Base-by-base conservation (phyloP, 2,329 filamentous ascomycete genomes). In the Penicillium sp. region DNA sequence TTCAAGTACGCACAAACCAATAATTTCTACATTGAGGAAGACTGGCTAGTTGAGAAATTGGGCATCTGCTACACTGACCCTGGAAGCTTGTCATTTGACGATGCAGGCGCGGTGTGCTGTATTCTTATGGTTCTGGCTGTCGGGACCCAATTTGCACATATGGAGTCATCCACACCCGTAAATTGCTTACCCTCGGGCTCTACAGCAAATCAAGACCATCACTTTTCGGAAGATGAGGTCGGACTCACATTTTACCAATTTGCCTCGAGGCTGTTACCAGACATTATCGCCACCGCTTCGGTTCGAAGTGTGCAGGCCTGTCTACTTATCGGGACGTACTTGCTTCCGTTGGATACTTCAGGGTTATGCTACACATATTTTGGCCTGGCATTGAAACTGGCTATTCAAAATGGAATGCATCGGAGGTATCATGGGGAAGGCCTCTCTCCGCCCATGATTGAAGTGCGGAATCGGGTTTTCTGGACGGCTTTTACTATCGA, bases 331-430 rank as follows among this genome's bases (percentile, higher is more conserved):
- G 82, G 80, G 2, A 77, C 83, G 10, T 85, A 84, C 58, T 72
- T 80, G 1, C 69, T 84, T 6, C 82, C 82, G 0, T 72, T 84
- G 0, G 82, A 85, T 63, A 79, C 82, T 0, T 82, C 81, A 1
- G 82, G 82, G 0, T 67, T 84, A 19, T 80, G 80, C 2, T 85
- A 84, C 59, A 82, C 81, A 3, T 85, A 85, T 59, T 74, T 84
- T 44, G 81, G 81, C 7, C 66, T 85, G 12, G 80, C 81, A 2
- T 71, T 84, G 40, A 83, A 82, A 56, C 71, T 85, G 55, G 82
- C 82, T 1, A 83, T 84, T 14, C 82, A 84, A 57, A 84, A 84
- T 62, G 82, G 82, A 10, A 83, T 85, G 82, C 82, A 85, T 60
- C 74, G 82, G 46, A 78, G 74, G 51, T 80, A 79, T 55, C 70